These are phyloP conservation scores for Nakaseomyces kungkrabaensis DNA, from an alignment of 1,139 yeast species.

Conservation along the genomic window DNA sequence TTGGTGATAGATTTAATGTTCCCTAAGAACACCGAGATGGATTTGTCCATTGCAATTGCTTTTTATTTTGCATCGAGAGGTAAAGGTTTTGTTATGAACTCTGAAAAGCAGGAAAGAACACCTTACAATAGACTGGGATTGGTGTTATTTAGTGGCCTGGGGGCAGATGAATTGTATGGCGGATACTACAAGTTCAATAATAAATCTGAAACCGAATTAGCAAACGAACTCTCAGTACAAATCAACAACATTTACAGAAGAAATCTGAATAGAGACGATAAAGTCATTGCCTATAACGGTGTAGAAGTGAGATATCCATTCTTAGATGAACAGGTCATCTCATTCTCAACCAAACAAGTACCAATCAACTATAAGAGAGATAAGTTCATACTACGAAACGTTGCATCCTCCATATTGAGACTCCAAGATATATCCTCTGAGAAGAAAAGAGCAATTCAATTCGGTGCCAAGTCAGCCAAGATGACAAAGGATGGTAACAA, in stretches of 20 bases:
- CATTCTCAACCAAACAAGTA: slow-evolving; percentile 38
- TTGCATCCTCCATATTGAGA: slow-evolving; percentile 43
- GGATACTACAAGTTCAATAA: slow-evolving; percentile 55
- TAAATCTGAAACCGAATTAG: slow-evolving; percentile 31
- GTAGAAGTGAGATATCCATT: slow-evolving; percentile 87
- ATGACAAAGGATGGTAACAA: slow-evolving; percentile 38
- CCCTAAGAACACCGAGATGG: slow-evolving; percentile 91
- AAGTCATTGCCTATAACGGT: slow-evolving; percentile 79
- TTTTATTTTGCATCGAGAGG: slow-evolving; percentile 82
- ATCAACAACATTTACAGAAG: slow-evolving; percentile 64
- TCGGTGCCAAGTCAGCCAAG: slow-evolving; percentile 92
- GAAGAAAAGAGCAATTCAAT: slow-evolving; percentile 91
- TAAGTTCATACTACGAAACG: slow-evolving; percentile 51
- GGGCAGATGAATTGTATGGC: slow-evolving; percentile 92
- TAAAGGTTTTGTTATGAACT: slow-evolving; percentile 28
- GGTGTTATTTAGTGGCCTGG: slow-evolving; percentile 84
- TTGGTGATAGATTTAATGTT: slow-evolving; percentile 57
- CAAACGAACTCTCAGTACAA: slow-evolving; percentile 54
- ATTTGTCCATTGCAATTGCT: slow-evolving; percentile 85
- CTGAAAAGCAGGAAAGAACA: slow-evolving; percentile 8
- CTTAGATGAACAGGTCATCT: slow-evolving; percentile 54
- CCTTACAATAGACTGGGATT: slow-evolving; percentile 44
- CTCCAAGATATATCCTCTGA: slow-evolving; percentile 56
- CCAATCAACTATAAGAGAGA: slow-evolving; percentile 49
- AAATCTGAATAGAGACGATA: slow-evolving; percentile 84